Evolutionary conservation across 352 stramenopile genomes (phyloP).

Genomic region (Thalassiosira tumida): DNA sequence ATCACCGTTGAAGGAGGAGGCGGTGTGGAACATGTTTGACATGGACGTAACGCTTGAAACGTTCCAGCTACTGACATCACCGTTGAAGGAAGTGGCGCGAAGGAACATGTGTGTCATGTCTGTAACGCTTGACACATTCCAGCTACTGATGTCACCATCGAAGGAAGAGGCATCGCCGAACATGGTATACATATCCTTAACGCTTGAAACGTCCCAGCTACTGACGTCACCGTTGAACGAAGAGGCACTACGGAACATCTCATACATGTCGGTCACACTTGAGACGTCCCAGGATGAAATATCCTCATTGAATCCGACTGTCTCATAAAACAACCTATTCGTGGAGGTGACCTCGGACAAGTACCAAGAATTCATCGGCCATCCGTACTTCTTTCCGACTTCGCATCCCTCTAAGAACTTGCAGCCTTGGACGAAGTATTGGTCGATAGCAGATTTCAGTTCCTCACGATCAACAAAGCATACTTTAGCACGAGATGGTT

Average conservation of each 20-base stretch:
- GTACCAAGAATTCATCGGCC: constrained; percentile 42
- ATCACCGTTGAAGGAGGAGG: too few species aligned
- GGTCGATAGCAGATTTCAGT: not conserved
- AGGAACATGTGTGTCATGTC: constrained; percentile 70
- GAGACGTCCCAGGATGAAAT: constrained; percentile 14
- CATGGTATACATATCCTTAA: too few species aligned
- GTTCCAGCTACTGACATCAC: constrained; percentile 64
- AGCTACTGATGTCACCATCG: too few species aligned
- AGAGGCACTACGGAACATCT: too few species aligned
- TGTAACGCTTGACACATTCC: not conserved
- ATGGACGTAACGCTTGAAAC: constrained; percentile 13
- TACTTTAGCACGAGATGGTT: too few species aligned
- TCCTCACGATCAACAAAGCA: too few species aligned
- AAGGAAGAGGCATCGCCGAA: too few species aligned
- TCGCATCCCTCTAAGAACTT: not conserved
- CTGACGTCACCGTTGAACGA: too few species aligned
- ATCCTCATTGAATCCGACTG: not conserved
- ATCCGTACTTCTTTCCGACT: constrained; percentile 33
- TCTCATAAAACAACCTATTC: not conserved
- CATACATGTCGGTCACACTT: too few species aligned
- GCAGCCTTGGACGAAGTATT: not conserved
- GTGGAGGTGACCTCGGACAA: not conserved
- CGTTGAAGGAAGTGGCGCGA: constrained; percentile 73
- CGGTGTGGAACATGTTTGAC: too few species aligned
- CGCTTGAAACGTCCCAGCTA: too few species aligned